These are phyloP conservation scores for Syzygium syzygioides DNA, from an alignment of 441 rosid species.

Conservation along the genomic window DNA sequence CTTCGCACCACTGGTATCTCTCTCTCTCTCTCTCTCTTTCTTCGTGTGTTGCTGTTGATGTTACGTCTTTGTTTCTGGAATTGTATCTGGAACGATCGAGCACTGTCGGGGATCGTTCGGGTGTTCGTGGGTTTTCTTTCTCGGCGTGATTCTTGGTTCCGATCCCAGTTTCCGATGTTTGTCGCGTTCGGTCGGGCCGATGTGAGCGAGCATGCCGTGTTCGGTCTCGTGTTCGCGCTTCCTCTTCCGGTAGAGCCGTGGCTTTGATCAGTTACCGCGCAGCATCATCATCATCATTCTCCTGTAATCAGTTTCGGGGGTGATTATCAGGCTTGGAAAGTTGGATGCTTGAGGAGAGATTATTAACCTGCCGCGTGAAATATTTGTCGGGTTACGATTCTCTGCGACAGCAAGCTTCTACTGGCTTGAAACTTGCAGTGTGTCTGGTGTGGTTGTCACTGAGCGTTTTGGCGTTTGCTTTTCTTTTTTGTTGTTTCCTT, in stretches of 20 bases:
- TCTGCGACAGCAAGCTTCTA: neutral
- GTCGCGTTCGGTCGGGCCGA: neutral
- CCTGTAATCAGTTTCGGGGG: neutral
- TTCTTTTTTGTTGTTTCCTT: too few relatives aligned
- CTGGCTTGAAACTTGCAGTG: neutral
- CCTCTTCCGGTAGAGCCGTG: neutral
- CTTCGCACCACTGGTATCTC: neutral
- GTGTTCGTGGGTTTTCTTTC: neutral
- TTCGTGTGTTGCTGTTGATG: accelerated
- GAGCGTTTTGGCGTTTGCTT: accelerated
- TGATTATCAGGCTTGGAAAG: neutral
- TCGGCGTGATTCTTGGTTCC: neutral
- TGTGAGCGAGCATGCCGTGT: accelerated
- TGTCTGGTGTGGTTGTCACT: neutral
- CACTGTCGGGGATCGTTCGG: neutral
- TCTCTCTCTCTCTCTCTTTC: neutral
- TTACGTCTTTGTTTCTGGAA: neutral
- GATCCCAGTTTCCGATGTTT: neutral
- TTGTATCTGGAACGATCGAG: neutral
- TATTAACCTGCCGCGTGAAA: neutral
- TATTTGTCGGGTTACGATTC: neutral
- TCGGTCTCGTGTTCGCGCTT: neutral
- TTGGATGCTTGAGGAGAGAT: neutral
- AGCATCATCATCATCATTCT: neutral
- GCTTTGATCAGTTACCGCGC: neutral